Base-by-base conservation (phyloP, 139 green algal genomes). In the Eudorina sp. region DNA sequence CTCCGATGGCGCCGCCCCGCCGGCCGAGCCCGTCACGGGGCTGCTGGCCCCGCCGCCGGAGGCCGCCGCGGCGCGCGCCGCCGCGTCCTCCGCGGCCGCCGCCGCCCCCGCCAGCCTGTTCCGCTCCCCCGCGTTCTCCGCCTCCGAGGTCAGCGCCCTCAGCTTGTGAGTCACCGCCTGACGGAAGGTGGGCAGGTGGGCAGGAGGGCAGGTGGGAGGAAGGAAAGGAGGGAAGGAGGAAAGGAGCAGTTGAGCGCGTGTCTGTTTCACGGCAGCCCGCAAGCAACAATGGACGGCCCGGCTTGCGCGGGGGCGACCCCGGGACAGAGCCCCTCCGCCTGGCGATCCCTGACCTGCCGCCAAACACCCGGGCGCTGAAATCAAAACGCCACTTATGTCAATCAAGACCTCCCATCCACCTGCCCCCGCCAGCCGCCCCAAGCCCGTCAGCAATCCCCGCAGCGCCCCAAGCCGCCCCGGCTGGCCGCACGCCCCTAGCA, bases 91-190 rank as follows among this genome's bases (percentile, higher is more conserved):
- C 25, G 45, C 82, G 13, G 46, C 64, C 21, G 66, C 82, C 2
- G 64, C 82, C 34, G 36, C 81, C 0, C 31, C 81, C 31, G 81
- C 81, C 64, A 87, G 81, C 16, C 79, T 27, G 79, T n/a, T 87
- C 19, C 81, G 81, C 81, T 87, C 58, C 9, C 46, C 25, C 9
- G 81, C 81, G n/a, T 14, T 77, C 62, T 78, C 81, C 3, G 43
- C 81, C 62, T 87, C 81, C 5, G 45, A 38, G 27, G 81, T 87
- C 25, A 87, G 81, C 5, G 64, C 64, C 31, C 81, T 43, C 62
- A 87, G 81, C 60, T 87, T 87, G 46, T 68, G 81, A 2, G 46
- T 64, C n/a, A 78, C 25, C 31, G 45, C 29, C 81, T 87, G 81
- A 0, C 2, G 38, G 2, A 9, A 21, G 31, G 36, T 41, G 75